These are phyloP conservation scores for Nepenthes gracilis DNA, from an alignment of 148 eudicot genomes.

Conservation along the genomic window DNA sequence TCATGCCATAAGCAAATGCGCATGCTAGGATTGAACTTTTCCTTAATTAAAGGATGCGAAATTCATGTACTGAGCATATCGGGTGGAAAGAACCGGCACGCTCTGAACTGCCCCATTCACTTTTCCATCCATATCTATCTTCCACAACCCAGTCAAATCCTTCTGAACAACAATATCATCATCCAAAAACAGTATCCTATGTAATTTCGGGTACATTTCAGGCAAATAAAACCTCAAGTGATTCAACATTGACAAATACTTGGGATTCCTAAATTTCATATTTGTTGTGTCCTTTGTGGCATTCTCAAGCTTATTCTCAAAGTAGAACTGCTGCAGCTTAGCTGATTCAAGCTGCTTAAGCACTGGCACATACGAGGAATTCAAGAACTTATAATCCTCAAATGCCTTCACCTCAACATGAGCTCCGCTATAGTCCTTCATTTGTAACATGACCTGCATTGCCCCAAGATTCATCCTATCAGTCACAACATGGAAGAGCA, in stretches of 20 bases:
- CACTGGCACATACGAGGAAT: slow-evolving; percentile 25
- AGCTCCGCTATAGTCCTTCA: slow-evolving; percentile 24
- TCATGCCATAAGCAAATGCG: slow-evolving; percentile 31
- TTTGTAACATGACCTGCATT: slow-evolving; percentile 28
- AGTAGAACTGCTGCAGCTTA: slow-evolving; percentile 22
- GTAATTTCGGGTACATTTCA: slow-evolving; percentile 27
- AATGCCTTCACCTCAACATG: slow-evolving; percentile 26
- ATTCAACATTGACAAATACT: slow-evolving; percentile 26
- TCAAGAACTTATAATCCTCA: slow-evolving; percentile 24
- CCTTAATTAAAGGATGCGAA: slow-evolving; percentile 27
- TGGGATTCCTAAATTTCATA: slow-evolving; percentile 31
- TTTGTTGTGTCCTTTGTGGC: slow-evolving; percentile 26
- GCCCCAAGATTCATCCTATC: slow-evolving; percentile 31
- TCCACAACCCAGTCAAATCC: slow-evolving; percentile 30
- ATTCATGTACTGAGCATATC: slow-evolving; percentile 25
- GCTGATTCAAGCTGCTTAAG: slow-evolving; percentile 29
- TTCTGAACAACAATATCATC: slow-evolving; percentile 24
- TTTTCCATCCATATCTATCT: slow-evolving; percentile 30
- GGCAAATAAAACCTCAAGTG: slow-evolving; percentile 28
- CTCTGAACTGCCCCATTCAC: slow-evolving; percentile 27
- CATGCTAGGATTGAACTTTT: slow-evolving; percentile 25
- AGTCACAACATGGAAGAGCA: slow-evolving; percentile 28
- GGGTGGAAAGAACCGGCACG: slow-evolving; percentile 24
- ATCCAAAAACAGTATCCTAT: slow-evolving; percentile 24
- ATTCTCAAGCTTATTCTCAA: slow-evolving; percentile 25